Evolutionary conservation across 1,284 basidiomycete genomes (phyloP).

Genomic region (Retiboletus flavoniger): DNA sequence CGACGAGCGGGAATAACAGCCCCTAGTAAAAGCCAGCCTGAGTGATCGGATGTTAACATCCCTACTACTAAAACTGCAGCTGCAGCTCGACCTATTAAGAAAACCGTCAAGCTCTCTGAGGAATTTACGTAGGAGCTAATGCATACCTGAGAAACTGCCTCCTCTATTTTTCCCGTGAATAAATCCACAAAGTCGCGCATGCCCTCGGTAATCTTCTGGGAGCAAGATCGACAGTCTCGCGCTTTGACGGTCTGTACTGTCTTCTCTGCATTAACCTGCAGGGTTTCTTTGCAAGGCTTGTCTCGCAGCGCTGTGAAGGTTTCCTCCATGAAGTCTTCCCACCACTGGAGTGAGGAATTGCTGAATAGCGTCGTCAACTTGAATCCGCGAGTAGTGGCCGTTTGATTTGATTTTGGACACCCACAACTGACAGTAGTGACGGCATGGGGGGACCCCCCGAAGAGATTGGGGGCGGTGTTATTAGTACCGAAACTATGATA

Average conservation of each 20-base stretch:
- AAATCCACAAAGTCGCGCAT: conserved; percentile 5
- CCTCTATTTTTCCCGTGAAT: not conserved
- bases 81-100: not conserved
- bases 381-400: not conserved
- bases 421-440: not conserved
- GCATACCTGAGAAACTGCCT: not conserved
- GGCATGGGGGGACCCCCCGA: too few relatives aligned
- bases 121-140: not conserved
- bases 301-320: conserved; percentile 11
- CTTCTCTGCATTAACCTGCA: not conserved
- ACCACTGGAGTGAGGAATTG: conserved; percentile 8
- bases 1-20: too few relatives aligned
- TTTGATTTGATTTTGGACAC: not conserved
- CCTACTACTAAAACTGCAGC: not conserved
- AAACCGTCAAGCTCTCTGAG: not conserved
- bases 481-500: not conserved
- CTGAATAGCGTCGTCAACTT: not conserved
- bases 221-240: not conserved
- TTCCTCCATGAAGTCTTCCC: conserved; percentile 18
- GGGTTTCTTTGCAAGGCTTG: conserved; percentile 15
- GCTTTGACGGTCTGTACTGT: conserved; percentile 1
- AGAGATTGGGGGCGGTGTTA: too few relatives aligned
- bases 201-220: not conserved
- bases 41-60: too few relatives aligned
- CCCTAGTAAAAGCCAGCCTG: too few relatives aligned